Evolutionary conservation across 1,139 yeast species (phyloP).

Genomic region (Suhomyces anneliseae): DNA sequence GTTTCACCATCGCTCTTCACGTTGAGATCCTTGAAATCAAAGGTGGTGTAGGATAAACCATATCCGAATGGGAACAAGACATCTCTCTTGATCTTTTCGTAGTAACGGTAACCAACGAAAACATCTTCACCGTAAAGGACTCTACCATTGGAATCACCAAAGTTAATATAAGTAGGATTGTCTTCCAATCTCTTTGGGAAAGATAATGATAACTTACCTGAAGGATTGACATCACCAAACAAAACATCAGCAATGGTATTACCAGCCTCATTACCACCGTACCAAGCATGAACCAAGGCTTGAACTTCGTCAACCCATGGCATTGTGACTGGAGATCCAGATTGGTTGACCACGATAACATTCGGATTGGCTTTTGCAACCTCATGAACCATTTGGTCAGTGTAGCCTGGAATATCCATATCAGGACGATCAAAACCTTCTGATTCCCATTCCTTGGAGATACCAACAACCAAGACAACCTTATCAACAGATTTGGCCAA

Average conservation of each 20-base stretch:
- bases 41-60: constrained; percentile 27
- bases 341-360: constrained; percentile 20
- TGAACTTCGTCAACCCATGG: constrained; percentile 19
- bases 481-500: constrained; percentile 47
- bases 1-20: constrained; percentile 11
- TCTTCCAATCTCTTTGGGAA: constrained; percentile 47
- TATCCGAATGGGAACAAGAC: constrained; percentile 27
- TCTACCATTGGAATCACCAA: constrained; percentile 22
- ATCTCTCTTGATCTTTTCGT: constrained; percentile 21
- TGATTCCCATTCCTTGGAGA: constrained; percentile 49
- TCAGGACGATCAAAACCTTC: constrained; percentile 49
- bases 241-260: constrained; percentile 29
- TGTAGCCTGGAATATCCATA: constrained; percentile 28
- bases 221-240: constrained; percentile 29
- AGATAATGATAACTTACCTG: constrained; percentile 33
- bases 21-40: constrained; percentile 16
- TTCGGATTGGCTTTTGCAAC: constrained; percentile 18
- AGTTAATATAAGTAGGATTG: constrained; percentile 47
- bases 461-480: constrained; percentile 46
- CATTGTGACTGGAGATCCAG: constrained; percentile 21
- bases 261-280: constrained; percentile 26
- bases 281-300: constrained; percentile 23
- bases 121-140: constrained; percentile 30
- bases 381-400: constrained; percentile 16
- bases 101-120: constrained; percentile 28